Percentiles rank a stretch among this genome's conserved stretches.
Conservation (phyloP, 768 basidiomycete species). For the Tephrocybe sp. region DNA sequence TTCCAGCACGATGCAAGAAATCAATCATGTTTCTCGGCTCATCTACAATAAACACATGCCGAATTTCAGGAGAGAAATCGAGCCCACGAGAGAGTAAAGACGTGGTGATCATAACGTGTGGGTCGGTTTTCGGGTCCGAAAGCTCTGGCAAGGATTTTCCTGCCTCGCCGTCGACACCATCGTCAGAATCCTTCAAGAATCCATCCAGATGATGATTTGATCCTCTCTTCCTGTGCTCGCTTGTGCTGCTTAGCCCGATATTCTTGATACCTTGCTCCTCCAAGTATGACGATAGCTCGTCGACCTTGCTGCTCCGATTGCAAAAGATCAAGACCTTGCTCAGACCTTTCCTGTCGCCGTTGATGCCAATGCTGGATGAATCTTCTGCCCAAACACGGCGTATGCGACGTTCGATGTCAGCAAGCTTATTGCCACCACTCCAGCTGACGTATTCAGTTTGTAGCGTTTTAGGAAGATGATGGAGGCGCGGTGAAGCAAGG, state of each 20-base stretch:
- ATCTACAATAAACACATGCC: conserved; percentile 85
- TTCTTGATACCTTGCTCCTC: conserved; percentile 58
- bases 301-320: conserved; percentile 71
- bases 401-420: conserved; percentile 75
- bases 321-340: conserved; percentile 82
- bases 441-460: conserved; percentile 71
- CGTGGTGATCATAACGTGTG: conserved; percentile 82
- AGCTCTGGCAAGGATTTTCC: conserved; percentile 2
- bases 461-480: conserved; percentile 70
- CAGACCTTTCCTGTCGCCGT: conserved; percentile 26
- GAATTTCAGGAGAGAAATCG: conserved; percentile 77
- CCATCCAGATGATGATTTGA: conserved; percentile 74
- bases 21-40: conserved; percentile 88
- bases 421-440: conserved; percentile 77
- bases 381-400: conserved; percentile 75
- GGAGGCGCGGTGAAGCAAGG: conserved; percentile 78
- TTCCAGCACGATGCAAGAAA: conserved; percentile 88
- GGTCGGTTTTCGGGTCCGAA: conserved; percentile 34
- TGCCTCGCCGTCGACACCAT: background rate
- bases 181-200: conserved; percentile 45
- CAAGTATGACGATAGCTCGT: conserved; percentile 57
- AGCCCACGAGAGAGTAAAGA: conserved; percentile 88
- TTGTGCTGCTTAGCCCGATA: conserved; percentile 63
- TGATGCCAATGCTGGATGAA: conserved; percentile 25
- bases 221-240: conserved; percentile 57